phyloP scores from a whole-genome alignment of 768 basidiomycete species.

The Chlorophyllum brunneum region DNA sequence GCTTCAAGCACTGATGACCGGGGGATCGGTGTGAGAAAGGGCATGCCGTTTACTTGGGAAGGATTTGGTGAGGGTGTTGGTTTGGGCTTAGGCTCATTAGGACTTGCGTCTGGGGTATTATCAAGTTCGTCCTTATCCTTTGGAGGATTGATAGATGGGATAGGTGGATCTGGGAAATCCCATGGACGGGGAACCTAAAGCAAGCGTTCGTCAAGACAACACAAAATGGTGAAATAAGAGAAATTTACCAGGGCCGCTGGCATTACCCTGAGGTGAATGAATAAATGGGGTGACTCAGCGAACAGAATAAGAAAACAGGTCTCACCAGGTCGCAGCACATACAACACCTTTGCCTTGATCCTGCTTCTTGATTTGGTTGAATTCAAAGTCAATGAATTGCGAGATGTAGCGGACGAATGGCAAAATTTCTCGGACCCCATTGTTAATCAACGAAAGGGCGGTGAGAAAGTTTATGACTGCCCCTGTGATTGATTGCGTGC shows the following conservation, averaged over 20 bases:
- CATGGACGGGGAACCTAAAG: conserved; percentile 65
- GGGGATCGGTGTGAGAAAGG: conserved; percentile 8
- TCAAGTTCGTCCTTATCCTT: conserved; percentile 12
- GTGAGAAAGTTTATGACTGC: conserved; percentile 73
- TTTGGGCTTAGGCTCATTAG: not conserved
- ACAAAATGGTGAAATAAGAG: not conserved
- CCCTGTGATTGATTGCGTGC: conserved; percentile 54
- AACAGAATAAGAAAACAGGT: not conserved
- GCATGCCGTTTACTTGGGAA: not conserved
- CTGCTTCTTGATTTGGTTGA: conserved; percentile 54
- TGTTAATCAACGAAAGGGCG: conserved; percentile 62
- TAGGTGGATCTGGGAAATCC: conserved; percentile 58
- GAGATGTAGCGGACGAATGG: conserved; percentile 83
- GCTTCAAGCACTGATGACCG: not conserved
- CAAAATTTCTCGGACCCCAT: conserved; percentile 77
- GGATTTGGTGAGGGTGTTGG: not conserved
- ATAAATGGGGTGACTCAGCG: not conserved
- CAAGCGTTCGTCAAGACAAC: not conserved
- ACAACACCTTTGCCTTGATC: conserved; percentile 76
- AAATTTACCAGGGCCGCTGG: conserved; percentile 62
- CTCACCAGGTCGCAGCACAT: conserved; percentile 85
- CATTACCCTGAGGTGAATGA: conserved; percentile 51
- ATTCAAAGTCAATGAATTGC: conserved; percentile 77
- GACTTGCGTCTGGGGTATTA: not conserved
- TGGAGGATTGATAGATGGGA: conserved; percentile 15